Evolutionary conservation across 495 filamentous ascomycete genomes (phyloP).

Genomic region (Podospora fimiseda): DNA sequence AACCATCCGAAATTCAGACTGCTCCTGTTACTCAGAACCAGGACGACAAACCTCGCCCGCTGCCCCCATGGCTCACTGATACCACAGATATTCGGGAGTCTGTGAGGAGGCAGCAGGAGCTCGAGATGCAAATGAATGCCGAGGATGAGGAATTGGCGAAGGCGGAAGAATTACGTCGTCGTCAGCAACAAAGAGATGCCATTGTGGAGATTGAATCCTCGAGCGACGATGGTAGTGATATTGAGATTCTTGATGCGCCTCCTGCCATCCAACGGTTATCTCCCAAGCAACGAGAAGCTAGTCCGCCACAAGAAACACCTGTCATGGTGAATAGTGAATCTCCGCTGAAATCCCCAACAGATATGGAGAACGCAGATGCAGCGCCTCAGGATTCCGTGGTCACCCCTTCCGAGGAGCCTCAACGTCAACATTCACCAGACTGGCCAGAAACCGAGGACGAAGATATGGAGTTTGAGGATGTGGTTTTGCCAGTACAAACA

Average conservation of each 20-base stretch:
- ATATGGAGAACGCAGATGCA: background rate
- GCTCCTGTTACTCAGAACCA: slow-evolving; percentile 24
- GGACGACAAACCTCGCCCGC: slow-evolving; percentile 49
- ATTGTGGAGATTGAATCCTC: slow-evolving; percentile 43
- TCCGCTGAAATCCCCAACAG: background rate
- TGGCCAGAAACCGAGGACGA: background rate
- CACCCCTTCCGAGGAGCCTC: background rate
- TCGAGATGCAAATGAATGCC: slow-evolving; percentile 41
- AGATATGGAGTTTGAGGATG: slow-evolving; percentile 33
- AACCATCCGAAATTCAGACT: background rate
- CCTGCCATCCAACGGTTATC: slow-evolving; percentile 13
- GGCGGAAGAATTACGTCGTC: slow-evolving; percentile 37
- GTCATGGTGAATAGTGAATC: background rate
- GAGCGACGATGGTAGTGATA: slow-evolving; percentile 43
- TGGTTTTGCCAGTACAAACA: slow-evolving; percentile 17
- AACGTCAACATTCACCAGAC: background rate
- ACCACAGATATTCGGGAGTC: slow-evolving; percentile 47
- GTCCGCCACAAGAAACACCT: slow-evolving; percentile 12
- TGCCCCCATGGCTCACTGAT: slow-evolving; percentile 84
- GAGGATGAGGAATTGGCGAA: slow-evolving; percentile 48
- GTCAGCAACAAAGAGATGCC: slow-evolving; percentile 21
- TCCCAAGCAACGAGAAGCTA: slow-evolving; percentile 8
- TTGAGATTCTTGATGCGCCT: slow-evolving; percentile 50
- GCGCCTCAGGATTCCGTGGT: background rate
- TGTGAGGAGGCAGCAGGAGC: slow-evolving; percentile 38